phyloP scores from a whole-genome alignment of 345 rosid genomes.

The Eutrema japonicum region DNA sequence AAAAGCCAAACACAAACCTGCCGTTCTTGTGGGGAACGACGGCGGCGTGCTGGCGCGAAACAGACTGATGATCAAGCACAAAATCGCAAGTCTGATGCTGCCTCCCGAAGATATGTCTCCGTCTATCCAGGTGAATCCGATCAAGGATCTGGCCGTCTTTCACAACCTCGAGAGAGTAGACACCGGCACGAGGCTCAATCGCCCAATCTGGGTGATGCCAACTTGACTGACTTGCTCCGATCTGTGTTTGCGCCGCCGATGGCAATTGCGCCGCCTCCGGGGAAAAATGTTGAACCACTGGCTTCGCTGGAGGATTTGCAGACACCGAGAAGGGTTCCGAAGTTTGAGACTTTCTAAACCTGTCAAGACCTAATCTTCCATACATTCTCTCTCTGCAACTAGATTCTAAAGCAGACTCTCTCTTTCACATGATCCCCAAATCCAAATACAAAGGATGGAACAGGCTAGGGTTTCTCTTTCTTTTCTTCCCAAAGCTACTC shows the following conservation, averaged over 20 bases:
- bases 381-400: slow-evolving; percentile 60
- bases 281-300: slow-evolving; percentile 38
- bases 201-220: slow-evolving; percentile 99
- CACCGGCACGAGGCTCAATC: slow-evolving; percentile 85
- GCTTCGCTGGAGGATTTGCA: slow-evolving; percentile 52
- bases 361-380: slow-evolving; percentile 87
- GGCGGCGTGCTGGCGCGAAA: slow-evolving; percentile 85
- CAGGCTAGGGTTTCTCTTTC: slow-evolving; percentile 37
- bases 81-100: slow-evolving; percentile 83
- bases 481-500: background rate
- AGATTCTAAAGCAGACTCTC: background rate
- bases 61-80: slow-evolving; percentile 59
- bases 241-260: slow-evolving; percentile 48
- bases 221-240: slow-evolving; percentile 83
- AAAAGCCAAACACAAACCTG: slow-evolving; percentile 27
- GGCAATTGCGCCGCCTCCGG: slow-evolving; percentile 52
- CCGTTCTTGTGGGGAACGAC: slow-evolving; percentile 50
- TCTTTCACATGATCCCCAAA: slow-evolving; percentile 13
- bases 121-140: slow-evolving; percentile 65
- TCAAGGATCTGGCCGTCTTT: slow-evolving; percentile 92
- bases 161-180: slow-evolving; percentile 80
- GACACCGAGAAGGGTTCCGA: slow-evolving; percentile 82
- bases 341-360: slow-evolving; percentile 89
- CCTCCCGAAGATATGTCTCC: slow-evolving; percentile 89
- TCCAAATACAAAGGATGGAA: background rate